Base-by-base conservation (phyloP, 1,284 basidiomycete species). In the Melanopsichium pennsylvanicum region DNA sequence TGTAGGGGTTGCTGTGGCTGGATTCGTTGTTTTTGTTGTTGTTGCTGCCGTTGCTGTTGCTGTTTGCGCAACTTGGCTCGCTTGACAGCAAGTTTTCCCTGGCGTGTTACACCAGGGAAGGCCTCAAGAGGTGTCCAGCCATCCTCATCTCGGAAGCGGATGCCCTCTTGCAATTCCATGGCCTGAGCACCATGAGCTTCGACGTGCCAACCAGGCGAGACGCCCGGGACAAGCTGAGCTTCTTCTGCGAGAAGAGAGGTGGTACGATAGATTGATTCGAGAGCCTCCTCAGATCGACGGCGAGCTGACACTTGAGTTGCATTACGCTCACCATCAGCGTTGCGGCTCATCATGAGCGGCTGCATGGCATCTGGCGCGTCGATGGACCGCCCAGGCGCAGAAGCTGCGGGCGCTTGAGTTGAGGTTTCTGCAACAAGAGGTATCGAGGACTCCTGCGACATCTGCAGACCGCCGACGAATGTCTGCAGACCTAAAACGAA, bases 191-290 rank as follows among this genome's bases (percentile, higher is more conserved):
- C 67, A 15, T 56, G 50, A 13, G 67, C 61, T 33, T 61, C 69
- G 10, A 72, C 67, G 18, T 72, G 70, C 70, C 70, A 72, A 52
- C 70, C 70, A 4, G 70, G 70, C n/a, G 66, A 69, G 1, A 72
- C 70, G 9, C 70, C 66, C 16, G 67, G 61, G 11, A 70, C 57
- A 3, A 61, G 39, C 16, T 59, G 60, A 1, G 52, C 5, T 16
- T 67, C 47, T 12, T 34, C 39, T 6, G 22, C 34, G 0, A 45
- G 25, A 4, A 47, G 44, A 21, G 44, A 52, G 12, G 43, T 25
- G 22, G 48, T 48, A 22, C 44, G 35, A 13, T 18, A 29, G 15
- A 44, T 31, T 8, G 44, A 44, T 19, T 56, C 51, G 5, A 47
- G 36, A 4, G 52, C 44, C 21, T 45, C 38, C 32, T 63, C 32